Evolutionary conservation across 2,329 filamentous ascomycete species (phyloP), one percentile per base, ranked within the genome.

Genomic region (Penicillium sp.): DNA sequence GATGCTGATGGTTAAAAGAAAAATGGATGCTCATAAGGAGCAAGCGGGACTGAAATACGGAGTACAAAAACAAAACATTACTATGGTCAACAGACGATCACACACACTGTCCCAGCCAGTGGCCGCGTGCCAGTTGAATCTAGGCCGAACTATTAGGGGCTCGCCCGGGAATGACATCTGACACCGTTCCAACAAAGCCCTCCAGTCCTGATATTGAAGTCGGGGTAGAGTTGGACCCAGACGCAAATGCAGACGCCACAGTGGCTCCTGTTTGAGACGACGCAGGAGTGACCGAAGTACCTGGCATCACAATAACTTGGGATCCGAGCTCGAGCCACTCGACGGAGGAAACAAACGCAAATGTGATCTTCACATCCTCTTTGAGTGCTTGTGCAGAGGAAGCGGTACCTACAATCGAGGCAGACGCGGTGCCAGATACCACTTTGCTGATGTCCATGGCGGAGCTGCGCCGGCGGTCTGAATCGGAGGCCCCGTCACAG

Each of bases 251-350:
- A 4, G 80, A 76, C 51, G 76, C 78, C 36, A 78, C 73, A 1
- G 75, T 76, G 29, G 78, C 77, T 11, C 74, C 76, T 10, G 79
- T 76, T 10, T 54, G 51, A 1, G 78, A 78, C 34, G 78, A 76
- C 2, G 79, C n/a, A 45, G 40, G 39, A 4, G 32, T 69, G 24
- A 67, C 62, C 2, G 80, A 80, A 40, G 81, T 77, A 14, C 83
- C 83, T 3, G 83, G 83, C 77, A 86, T 82, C 9, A 86, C 77
- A 24, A 87, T 71, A 10, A 85, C 78, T 55, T 77, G 79, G n/a
- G 81, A 81, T 6, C 79, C 83, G 10, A 77, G 52, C 61, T 84
- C 78, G 22, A 86, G 73, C 72, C 80, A 86, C 66, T 87, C 84
- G 34, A 79, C 76, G 8, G 79, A 79, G 5, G 79, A 78, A 16